Base-by-base conservation (phyloP, 352 stramenopile genomes). In the Phytopythium kandeliae region DNA sequence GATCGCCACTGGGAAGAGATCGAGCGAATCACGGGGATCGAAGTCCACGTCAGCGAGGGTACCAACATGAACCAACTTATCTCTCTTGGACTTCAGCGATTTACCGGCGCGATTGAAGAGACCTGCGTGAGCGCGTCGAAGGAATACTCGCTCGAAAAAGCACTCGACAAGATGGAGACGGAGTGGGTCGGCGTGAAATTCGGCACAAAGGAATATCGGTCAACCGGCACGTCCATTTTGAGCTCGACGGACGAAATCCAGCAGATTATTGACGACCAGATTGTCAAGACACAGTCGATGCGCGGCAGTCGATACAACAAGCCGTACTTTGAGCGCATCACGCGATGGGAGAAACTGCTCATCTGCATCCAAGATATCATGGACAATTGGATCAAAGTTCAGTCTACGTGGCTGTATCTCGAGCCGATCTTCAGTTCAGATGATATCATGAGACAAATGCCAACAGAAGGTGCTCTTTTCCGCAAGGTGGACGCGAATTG, bases 251-350 rank as follows among this genome's bases (percentile, higher is more conserved):
- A 96, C 52, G 92, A 98, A 47, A 95, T 98, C 59, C 85, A 97
- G 52, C 81, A 94, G 52, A 87, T 98, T 54, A 89, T 98, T 19
- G 89, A 98, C 48, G 92, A 98, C 61, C 92, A 98, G 66, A 96
- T 97, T 38, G 89, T 98, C 24, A 97, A 97, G 69, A 97, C 89
- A 0, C 91, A 98, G 67, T 97, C 92, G 17, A 97, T 98, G 90
- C 80, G 89, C 26, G 90, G 92, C 3, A 95, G 78, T 51, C 85
- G 87, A 2, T 98, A 97, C 64, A 97, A 97, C 62, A 90, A 96
- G 31, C 86, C 91, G 9, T 97, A 98, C 62, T 78, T 97, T 51
- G 72, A 92, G 40, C 67, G 85, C 13, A 94, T 96, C 36, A 73
- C 65, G 41, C 69, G 69, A 42, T 98, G 91, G 90, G 90, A 98